These are phyloP conservation scores for Suillus decipiens DNA, from an alignment of 768 basidiomycete genomes.

Conservation along the genomic window DNA sequence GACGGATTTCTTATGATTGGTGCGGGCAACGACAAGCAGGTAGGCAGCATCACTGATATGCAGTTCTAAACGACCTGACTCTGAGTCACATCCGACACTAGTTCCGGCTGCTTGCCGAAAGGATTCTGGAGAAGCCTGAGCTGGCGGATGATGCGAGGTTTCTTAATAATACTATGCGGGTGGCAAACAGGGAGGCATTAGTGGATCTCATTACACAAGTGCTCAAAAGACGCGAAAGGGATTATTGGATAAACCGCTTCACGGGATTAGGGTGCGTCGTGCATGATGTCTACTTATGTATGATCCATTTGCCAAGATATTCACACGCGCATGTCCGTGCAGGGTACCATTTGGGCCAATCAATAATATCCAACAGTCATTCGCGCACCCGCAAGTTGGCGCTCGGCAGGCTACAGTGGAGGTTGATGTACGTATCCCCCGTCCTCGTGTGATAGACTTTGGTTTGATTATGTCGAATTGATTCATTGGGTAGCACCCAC, in stretches of 20 bases:
- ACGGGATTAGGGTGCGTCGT: conserved; percentile 74
- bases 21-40: conserved; percentile 88
- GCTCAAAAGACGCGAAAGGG: conserved; percentile 57
- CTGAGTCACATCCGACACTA: conserved; percentile 31
- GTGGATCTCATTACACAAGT: conserved; percentile 64
- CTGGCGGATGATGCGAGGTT: conserved; percentile 66
- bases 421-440: conserved; percentile 62
- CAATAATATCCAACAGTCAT: conserved; percentile 88
- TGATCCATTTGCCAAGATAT: conserved; percentile 8
- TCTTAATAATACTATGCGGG: conserved; percentile 72
- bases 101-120: conserved; percentile 69
- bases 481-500: conserved; percentile 53
- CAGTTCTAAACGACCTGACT: conserved; percentile 14
- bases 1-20: conserved; percentile 93
- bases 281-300: conserved; percentile 10
- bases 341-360: conserved; percentile 90
- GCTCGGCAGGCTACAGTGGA: conserved; percentile 77
- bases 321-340: conserved; percentile 15
- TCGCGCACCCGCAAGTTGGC: conserved; percentile 82
- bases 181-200: conserved; percentile 72
- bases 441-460: conserved; percentile 24
- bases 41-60: conserved; percentile 26
- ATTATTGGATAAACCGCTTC: conserved; percentile 75
- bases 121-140: conserved; percentile 61
- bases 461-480: conserved; percentile 10